Conservation (phyloP, 129 eudicot species). For the Heracleum sosnowskyi region DNA sequence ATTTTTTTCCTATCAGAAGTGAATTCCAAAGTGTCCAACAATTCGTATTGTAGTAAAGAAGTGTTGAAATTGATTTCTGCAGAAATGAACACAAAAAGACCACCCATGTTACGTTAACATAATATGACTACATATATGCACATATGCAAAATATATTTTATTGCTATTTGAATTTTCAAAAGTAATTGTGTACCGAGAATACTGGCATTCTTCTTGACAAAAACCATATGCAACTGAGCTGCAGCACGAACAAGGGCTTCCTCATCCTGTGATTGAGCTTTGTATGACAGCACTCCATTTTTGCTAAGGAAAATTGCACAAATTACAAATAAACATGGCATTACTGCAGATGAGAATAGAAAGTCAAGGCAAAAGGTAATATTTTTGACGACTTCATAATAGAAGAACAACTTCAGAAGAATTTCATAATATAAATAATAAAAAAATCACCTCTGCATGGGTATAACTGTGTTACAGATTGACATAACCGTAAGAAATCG, state of each 20-base stretch:
- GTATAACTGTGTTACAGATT: constrained; percentile 86
- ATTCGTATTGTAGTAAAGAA: constrained; percentile 58
- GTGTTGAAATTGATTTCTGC: constrained; percentile 72
- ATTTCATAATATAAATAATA: background rate
- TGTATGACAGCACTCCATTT: constrained; percentile 60
- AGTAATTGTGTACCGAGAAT: constrained; percentile 46
- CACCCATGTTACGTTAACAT: background rate
- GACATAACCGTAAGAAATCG: constrained; percentile 91
- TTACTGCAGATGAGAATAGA: constrained; percentile 1
- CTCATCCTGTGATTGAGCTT: constrained; percentile 98
- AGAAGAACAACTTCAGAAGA: background rate
- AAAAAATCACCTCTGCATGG: constrained; percentile 63
- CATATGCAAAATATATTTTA: background rate
- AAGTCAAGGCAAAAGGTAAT: background rate
- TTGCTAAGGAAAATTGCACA: constrained; percentile 35
- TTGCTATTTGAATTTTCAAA: background rate
- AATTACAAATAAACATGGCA: constrained; percentile 7
- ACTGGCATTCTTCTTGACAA: constrained; percentile 53
- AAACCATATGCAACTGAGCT: constrained; percentile 78
- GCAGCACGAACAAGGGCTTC: constrained; percentile 99
- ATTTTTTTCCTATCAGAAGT: constrained; percentile 96
- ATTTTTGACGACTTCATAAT: background rate
- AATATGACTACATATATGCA: background rate
- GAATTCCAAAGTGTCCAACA: constrained; percentile 79
- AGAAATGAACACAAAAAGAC: constrained; percentile 11